Conservation (phyloP, 257 asterid genomes). For the Fraxinus anomala region DNA sequence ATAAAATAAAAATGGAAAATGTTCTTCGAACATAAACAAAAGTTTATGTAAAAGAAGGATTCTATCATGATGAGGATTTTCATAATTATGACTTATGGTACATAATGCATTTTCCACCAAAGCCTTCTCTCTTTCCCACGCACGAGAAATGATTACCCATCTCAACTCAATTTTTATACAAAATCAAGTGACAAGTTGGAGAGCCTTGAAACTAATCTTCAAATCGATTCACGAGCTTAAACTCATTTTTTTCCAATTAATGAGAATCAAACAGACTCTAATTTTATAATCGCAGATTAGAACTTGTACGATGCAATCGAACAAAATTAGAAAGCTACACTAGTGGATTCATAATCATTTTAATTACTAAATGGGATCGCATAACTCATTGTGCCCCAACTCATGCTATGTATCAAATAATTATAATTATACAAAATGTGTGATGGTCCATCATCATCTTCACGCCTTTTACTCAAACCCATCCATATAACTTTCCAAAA, state of each 20-base stretch:
- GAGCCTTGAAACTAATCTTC: no score
- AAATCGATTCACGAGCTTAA: no score
- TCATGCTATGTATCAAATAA: neutral
- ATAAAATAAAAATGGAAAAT: conserved; percentile 15
- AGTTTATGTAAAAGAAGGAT: conserved; percentile 58
- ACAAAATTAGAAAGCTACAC: conserved; percentile 7
- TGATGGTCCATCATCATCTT: conserved; percentile 30
- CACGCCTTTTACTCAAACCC: conserved; percentile 8
- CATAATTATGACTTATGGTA: no score
- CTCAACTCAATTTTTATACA: conserved; percentile 9
- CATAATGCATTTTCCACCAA: no score
- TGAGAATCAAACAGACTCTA: no score
- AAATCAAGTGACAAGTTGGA: no score
- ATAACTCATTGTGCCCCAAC: conserved; percentile 19
- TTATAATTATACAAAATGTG: conserved; percentile 29
- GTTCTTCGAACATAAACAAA: conserved; percentile 1
- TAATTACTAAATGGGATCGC: neutral
- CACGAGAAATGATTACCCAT: conserved; percentile 44
- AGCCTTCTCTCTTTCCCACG: no score
- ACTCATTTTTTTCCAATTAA: no score
- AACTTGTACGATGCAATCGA: neutral
- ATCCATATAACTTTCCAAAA: conserved; percentile 2
- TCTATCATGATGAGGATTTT: conserved; percentile 32
- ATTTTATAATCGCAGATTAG: conserved; percentile 11
- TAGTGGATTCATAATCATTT: conserved; percentile 25